Percentiles rank a stretch among this genome's conserved stretches.
phyloP scores from a whole-genome alignment of 306 rosid genomes.

The Vigna radiata region DNA sequence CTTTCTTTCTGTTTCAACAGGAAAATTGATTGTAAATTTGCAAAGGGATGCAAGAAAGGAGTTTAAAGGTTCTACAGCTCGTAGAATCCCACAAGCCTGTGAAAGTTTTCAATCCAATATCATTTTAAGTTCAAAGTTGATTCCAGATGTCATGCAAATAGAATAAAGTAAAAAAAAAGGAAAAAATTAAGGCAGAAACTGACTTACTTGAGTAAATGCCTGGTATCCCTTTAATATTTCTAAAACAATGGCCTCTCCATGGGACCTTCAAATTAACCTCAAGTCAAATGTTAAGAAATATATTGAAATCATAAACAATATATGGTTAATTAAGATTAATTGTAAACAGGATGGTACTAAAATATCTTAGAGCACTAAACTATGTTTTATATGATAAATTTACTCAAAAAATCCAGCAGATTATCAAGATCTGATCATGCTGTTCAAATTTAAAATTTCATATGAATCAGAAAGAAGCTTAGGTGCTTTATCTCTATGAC shows the following conservation, averaged over 20 bases:
- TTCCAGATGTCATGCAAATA: conserved; percentile 20
- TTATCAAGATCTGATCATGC: conserved; percentile 9
- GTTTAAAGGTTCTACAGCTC: conserved; percentile 92
- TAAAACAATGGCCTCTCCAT: conserved; percentile 97
- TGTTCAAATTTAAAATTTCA: conserved; percentile 20
- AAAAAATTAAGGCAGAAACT: conserved; percentile 10
- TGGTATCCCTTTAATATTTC: conserved; percentile 98
- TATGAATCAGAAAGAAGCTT: conserved; percentile 25
- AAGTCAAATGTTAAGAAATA: conserved; percentile 37
- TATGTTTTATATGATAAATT: conserved; percentile 10
- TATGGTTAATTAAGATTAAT: conserved; percentile 13
- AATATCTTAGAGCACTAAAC: conserved; percentile 6
- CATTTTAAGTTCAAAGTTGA: conserved; percentile 38
- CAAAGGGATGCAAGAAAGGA: conserved; percentile 98
- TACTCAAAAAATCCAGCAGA: conserved; percentile 32
- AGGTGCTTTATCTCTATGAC: conserved; percentile 1
- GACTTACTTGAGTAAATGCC: conserved; percentile 90
- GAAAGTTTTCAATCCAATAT: conserved; percentile 43
- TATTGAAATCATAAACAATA: conserved; percentile 27
- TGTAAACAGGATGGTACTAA: conserved; percentile 26
- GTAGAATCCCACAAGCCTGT: conserved; percentile 98
- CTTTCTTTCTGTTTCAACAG: conserved; percentile 77
- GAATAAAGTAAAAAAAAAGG: background rate
- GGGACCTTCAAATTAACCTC: conserved; percentile 74
- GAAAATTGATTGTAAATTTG: conserved; percentile 93